Conservation (phyloP, 169 alveolate genomes). For the Cryptosporidium xiaoi region DNA sequence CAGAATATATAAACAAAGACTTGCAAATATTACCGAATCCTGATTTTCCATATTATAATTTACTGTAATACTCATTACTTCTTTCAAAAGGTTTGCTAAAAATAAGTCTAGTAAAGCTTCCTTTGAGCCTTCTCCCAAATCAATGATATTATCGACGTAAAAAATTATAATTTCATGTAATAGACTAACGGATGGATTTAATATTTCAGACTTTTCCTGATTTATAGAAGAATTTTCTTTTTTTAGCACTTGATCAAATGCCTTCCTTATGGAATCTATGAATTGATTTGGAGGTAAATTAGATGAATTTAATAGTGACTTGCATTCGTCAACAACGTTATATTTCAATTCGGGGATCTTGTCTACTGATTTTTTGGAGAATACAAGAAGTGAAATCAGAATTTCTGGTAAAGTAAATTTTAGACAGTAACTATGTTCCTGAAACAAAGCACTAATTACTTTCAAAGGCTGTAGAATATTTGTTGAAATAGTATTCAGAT, state of each 20-base stretch:
- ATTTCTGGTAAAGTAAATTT: slow-evolving; percentile 12
- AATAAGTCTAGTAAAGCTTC: background rate
- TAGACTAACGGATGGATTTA: background rate
- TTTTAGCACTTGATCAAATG: background rate
- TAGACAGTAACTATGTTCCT: slow-evolving; percentile 5
- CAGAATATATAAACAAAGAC: slow-evolving; percentile 7
- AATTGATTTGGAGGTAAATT: slow-evolving; percentile 9
- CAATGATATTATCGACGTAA: slow-evolving; percentile 22
- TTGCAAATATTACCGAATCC: slow-evolving; percentile 4
- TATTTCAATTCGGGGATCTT: slow-evolving; percentile 50
- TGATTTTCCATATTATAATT: background rate
- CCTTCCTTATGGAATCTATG: slow-evolving; percentile 8
- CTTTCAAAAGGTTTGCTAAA: slow-evolving; percentile 5
- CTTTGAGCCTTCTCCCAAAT: background rate
- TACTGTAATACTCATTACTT: background rate
- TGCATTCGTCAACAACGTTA: slow-evolving; percentile 27
- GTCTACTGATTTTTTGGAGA: slow-evolving; percentile 1
- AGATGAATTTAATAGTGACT: background rate
- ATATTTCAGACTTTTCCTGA: background rate
- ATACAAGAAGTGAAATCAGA: slow-evolving; percentile 28
- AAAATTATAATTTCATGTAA: slow-evolving; percentile 28
- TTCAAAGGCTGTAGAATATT: slow-evolving; percentile 23
- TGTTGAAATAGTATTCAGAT: background rate
- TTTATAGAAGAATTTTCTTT: background rate
- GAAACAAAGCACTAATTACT: slow-evolving; percentile 30